Percentiles rank a stretch among this genome's conserved stretches.
Conservation (phyloP, 1,284 basidiomycete species). For the Spongiforma sp. region DNA sequence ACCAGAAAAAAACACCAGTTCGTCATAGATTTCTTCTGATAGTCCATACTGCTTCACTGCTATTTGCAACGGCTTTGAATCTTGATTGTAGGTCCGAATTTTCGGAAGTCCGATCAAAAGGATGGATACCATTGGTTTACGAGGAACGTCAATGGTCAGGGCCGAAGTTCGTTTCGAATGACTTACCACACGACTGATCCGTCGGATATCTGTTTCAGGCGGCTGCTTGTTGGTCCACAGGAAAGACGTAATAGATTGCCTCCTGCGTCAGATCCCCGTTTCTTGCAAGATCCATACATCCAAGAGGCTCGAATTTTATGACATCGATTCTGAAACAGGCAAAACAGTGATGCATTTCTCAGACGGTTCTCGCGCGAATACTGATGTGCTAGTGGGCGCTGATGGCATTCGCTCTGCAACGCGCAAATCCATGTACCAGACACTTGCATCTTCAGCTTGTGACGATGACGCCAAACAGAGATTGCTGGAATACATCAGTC, state of each 20-base stretch:
- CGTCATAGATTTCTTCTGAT: too few species aligned
- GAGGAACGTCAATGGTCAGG: conserved; percentile 12
- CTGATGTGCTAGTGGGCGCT: conserved; percentile 42
- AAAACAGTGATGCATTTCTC: conserved; percentile 35
- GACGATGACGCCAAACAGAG: conserved; percentile 7
- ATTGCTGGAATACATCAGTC: conserved; percentile 18
- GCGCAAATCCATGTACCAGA: conserved; percentile 24
- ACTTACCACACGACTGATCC: too few species aligned
- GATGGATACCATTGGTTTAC: conserved; percentile 31
- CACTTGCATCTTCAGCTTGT: conserved; percentile 3
- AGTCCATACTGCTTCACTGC: too few species aligned
- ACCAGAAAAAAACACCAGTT: too few species aligned
- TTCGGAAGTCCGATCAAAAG: conserved; percentile 28
- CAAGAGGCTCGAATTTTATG: conserved; percentile 36
- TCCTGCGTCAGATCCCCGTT: conserved; percentile 31
- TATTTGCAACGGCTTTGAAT: too few species aligned
- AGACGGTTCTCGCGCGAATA: conserved; percentile 34
- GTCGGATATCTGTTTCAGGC: conserved; percentile 17
- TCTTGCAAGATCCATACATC: conserved; percentile 37
- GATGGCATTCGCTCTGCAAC: conserved; percentile 30
- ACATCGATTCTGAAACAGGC: conserved; percentile 8
- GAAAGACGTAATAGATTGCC: conserved; percentile 38
- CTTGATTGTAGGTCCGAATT: conserved; percentile 13
- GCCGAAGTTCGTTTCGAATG: too few species aligned
- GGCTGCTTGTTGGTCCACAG: conserved; percentile 36